phyloP scores from a whole-genome alignment of 176 grass and related monocot species.

The Pontederia paniculata region DNA sequence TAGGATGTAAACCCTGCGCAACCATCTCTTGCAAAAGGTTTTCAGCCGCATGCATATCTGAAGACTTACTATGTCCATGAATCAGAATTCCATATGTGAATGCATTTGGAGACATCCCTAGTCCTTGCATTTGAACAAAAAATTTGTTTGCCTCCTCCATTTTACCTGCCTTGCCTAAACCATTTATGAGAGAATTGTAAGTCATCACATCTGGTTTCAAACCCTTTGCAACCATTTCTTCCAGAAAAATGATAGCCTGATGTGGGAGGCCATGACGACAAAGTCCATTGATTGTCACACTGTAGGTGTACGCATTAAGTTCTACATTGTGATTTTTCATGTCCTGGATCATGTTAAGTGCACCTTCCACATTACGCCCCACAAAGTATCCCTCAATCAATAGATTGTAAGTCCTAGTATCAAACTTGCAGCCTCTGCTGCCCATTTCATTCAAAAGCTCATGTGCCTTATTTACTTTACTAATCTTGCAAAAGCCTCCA shows the following conservation, averaged over 20 bases:
- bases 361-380: slow-evolving; percentile 24
- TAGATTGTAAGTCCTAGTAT: slow-evolving; percentile 40
- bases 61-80: slow-evolving; percentile 40
- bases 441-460: slow-evolving; percentile 42
- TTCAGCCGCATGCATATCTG: slow-evolving; percentile 50
- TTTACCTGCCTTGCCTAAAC: slow-evolving; percentile 46
- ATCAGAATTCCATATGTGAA: slow-evolving; percentile 61
- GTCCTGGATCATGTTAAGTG: slow-evolving; percentile 33
- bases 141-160: slow-evolving; percentile 52
- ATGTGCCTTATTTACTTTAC: slow-evolving; percentile 35
- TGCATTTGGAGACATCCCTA: slow-evolving; percentile 43
- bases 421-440: slow-evolving; percentile 29
- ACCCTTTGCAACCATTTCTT: slow-evolving; percentile 51
- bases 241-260: slow-evolving; percentile 34
- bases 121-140: slow-evolving; percentile 39
- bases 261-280: slow-evolving; percentile 36
- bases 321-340: slow-evolving; percentile 36
- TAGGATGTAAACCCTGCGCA: slow-evolving; percentile 38
- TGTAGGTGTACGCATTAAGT: slow-evolving; percentile 53
- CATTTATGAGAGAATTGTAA: slow-evolving; percentile 64
- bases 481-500: slow-evolving; percentile 40
- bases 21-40: slow-evolving; percentile 41
- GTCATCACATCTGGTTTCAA: slow-evolving; percentile 43
- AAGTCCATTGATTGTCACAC: slow-evolving; percentile 42
- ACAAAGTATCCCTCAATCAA: slow-evolving; percentile 47